Evolutionary conservation across 2,329 filamentous ascomycete species (phyloP), one percentile per base, ranked within the genome.

Genomic region (Truncatella angustata): DNA sequence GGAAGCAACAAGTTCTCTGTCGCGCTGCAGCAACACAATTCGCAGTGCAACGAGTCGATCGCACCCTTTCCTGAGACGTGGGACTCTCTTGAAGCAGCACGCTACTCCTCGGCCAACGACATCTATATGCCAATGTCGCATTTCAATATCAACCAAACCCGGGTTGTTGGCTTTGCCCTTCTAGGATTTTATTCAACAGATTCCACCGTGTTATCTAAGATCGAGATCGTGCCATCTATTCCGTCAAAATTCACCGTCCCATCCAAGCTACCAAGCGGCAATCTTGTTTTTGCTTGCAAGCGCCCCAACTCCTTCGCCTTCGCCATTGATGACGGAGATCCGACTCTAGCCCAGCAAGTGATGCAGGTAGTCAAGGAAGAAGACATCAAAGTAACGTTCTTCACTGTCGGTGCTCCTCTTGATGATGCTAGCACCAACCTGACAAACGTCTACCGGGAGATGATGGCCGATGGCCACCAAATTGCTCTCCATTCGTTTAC

Each of bases 231-330:
- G 11, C 68, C 73, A 18, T 68, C 71, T 0, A 68, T 85, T 2
- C 85, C 85, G 1, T 56, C 68, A 0, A 67, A 70, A 16, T 77
- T 80, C 54, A 71, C 63, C 26, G 70, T 86, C 7, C 84, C 84
- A 2, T 67, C 70, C 52, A 88, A 88, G 68, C 69, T 85, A 26
- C 77, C 82, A 0, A 84, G 77, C 1, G 85, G 85, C 5, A 76
- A 75, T 18, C 72, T 88, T 30, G 71, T 85, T 42, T 82, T 87
- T 60, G 73, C 78, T 5, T 88, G 86, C 73, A 85, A 79, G 58
- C 77, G 84, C 16, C 84, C 85, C 43, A 86, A 87, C 69, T 84
- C 80, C 0, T 88, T 89, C 63, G 86, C 86, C 1, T 88, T 89
- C 65, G 85, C 85, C 46, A 88, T 89, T 56, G 86, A 88, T 63